Evolutionary conservation across 257 asterid genomes (phyloP).

Genomic region (Capsicum pubescens): DNA sequence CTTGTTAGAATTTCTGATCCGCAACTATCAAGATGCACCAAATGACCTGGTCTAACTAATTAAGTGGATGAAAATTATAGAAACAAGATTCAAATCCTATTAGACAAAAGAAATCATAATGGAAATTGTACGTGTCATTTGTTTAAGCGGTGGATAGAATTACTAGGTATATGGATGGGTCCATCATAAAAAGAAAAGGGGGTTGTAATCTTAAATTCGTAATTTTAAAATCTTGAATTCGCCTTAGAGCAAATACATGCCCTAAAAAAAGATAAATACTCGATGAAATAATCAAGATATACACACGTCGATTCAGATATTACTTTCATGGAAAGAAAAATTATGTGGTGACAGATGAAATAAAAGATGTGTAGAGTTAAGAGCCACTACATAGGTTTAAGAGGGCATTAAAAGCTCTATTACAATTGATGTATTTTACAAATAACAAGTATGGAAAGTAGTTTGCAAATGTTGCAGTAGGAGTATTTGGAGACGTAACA

Average conservation of each 20-base stretch:
- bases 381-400: not conserved
- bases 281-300: not conserved
- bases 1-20: not conserved
- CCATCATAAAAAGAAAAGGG: too few species aligned
- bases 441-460: not conserved
- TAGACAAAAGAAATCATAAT: too few species aligned
- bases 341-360: not conserved
- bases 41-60: not conserved
- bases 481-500: constrained; percentile 21
- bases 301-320: not conserved
- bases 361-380: not conserved
- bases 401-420: not conserved
- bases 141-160: too few species aligned
- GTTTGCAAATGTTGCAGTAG: not conserved
- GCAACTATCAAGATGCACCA: not conserved
- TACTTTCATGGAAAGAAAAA: not conserved
- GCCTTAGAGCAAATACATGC: too few species aligned
- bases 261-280: not conserved
- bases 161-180: too few species aligned
- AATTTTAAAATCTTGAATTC: too few species aligned
- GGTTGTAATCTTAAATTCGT: too few species aligned
- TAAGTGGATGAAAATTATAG: not conserved
- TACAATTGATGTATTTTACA: not conserved
- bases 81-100: accelerated
- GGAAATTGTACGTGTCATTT: too few species aligned